A percentile compares a stretch with the other conserved stretches of the same genome.
phyloP scores from a whole-genome alignment of 208 protist species.

The Herpetomonas tarakana region DNA sequence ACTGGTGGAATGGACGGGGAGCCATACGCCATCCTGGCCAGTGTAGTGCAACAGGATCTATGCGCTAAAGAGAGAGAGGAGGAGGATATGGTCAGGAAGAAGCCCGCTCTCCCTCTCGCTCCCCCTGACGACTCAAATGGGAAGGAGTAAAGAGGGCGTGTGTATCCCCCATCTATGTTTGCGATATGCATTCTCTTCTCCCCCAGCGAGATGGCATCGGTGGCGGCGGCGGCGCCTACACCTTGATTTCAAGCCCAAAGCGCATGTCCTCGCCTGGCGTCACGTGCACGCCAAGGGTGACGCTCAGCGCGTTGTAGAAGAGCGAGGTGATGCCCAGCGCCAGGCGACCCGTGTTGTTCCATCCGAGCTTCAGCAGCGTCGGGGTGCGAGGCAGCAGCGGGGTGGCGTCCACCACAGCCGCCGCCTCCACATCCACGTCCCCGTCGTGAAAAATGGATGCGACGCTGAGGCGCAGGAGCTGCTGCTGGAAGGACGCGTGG shows the following conservation, averaged over 20 bases:
- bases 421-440: conserved; percentile 54
- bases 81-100: too few species aligned
- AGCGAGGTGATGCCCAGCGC: conserved; percentile 61
- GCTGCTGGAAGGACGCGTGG: conserved; percentile 38
- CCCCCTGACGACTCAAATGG: too few species aligned
- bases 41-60: too few species aligned
- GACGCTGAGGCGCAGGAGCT: conserved; percentile 60
- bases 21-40: too few species aligned
- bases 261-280: conserved; percentile 36
- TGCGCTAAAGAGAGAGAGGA: too few species aligned
- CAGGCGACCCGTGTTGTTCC: conserved; percentile 58
- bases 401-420: conserved; percentile 51
- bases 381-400: conserved; percentile 48
- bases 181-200: too few species aligned
- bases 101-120: too few species aligned
- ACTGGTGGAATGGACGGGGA: too few species aligned
- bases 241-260: conserved; percentile 68
- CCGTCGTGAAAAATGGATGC: conserved; percentile 74
- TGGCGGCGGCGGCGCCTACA: too few species aligned
- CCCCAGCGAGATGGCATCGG: too few species aligned
- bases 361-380: conserved; percentile 64
- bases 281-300: conserved; percentile 65
- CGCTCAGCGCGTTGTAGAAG: conserved; percentile 42
- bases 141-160: too few species aligned
- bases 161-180: too few species aligned